Base-by-base conservation (phyloP, 2,329 filamentous ascomycete species). In the Beauveria sp. region DNA sequence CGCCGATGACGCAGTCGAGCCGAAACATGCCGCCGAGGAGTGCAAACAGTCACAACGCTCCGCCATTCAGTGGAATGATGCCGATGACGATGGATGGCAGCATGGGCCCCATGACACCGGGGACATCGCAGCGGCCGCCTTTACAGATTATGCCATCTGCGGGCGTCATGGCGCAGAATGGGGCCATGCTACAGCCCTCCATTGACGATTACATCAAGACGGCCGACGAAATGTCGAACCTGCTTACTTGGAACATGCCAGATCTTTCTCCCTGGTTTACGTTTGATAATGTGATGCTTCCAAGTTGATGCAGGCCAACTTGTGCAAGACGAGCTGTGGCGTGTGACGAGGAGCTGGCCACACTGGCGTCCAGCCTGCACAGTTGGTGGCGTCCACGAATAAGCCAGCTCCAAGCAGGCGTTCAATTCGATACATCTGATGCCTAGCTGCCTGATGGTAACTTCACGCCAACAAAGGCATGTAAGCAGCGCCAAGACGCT, bases 161-260 rank as follows among this genome's bases (percentile, higher is more conserved):
- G n/a, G 62, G 62, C 43, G 56, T 61, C 49, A 63, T 64, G 62
- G 61, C 43, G 46, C 66, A 66, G 48, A 60, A 50, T 18, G 59
- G 61, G n/a, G 51, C 63, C 12, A 64, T 62, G 18, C 62, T 64
- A 9, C 60, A 66, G 43, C 65, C 65, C 7, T 66, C 67, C 5
- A 64, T 63, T 2, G 64, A 67, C 43, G 67, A 69, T 26, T 68
- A 69, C 53, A 66, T 68, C 49, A 64, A 64, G 42, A 64, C 66
- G 18, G 68, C 68, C 4, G 67, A 67, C 48, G 67, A 69, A 52
- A 69, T 69, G 67, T 67, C 67, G 8, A 60, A 64, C 16, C 65
- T 66, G 45, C 53, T 69, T 31, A 69, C 67, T 16, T 69, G 68
- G 67, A 61, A 64, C 10, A 64, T 64, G 56, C 62, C 62, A 14